Evolutionary conservation across 306 rosid species (phyloP), one percentile per base, ranked within the genome.

Genomic region (Cercis canadensis): DNA sequence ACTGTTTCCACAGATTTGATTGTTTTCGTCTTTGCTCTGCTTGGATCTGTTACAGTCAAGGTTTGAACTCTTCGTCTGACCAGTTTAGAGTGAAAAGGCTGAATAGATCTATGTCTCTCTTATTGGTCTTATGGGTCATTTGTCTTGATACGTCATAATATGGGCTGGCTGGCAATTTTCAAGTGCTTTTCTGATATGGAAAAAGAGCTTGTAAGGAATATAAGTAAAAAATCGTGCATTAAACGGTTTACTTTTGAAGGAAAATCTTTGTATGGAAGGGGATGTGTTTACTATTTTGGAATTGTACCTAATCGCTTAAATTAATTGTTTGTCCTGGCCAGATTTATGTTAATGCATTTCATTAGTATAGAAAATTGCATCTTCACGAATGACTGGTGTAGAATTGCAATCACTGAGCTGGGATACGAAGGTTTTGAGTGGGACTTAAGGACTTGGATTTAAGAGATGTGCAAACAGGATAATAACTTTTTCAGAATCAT

Each of bases 11-110:
- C 8, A 24, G 74, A 67, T 17, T 76, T 62, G 46, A 11, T 66
- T 55, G 19, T 24, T 72, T 17, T 19, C 16, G 39, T 67, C n/a
- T 51, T 67, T 57, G 14, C 68, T 63, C 56, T 65, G 32, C 34
- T 60, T 57, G 77, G 87, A 85, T 83, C 88, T 69, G 64, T 63
- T 66, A n/a, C 41, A 15, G 67, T 72, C 17, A 29, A 12, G 16
- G 53, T 54, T 79, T 61, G 40, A 61, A 60, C 45, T 36, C 43
- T 7, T 52, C 61, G 68, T 44, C 44, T 62, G 33, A 24, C 44
- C 13, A 10, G 54, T 19, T 64, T 31, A 49, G 21, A 33, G 56
- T 41, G 29, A 50, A 45, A 61, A 14, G 39, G 33, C 51, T 44
- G 8, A 58, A 43, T 45, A 57, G 83, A 82, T 85, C 87, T 68